Evolutionary conservation across 108 stramenopile genomes (phyloP).

Genomic region (Fistulifera solaris): DNA sequence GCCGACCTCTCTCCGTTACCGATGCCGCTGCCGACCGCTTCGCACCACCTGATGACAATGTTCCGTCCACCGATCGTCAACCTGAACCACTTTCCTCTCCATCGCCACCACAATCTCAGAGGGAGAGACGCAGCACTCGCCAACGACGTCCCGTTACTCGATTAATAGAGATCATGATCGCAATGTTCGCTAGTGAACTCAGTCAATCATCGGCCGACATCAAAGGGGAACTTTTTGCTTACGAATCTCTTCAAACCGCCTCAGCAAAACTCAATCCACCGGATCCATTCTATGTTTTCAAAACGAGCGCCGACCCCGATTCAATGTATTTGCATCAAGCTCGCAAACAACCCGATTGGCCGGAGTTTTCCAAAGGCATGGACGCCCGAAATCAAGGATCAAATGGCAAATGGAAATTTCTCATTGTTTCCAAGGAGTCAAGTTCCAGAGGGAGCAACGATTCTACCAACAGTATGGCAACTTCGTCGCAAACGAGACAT

Average conservation of each 20-base stretch:
- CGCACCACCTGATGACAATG: too few species aligned
- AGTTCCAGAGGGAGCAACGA: slow-evolving; percentile 20
- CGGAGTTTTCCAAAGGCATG: slow-evolving; percentile 19
- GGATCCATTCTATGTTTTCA: slow-evolving; percentile 6
- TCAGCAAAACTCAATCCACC: slow-evolving; percentile 1
- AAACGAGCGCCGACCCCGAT: slow-evolving; percentile 19
- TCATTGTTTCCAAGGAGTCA: slow-evolving; percentile 6
- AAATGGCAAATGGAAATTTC: slow-evolving; percentile 6
- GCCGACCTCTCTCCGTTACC: too few species aligned
- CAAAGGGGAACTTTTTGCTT: slow-evolving; percentile 3
- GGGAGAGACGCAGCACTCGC: too few species aligned
- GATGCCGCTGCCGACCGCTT: too few species aligned
- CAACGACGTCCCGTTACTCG: neutral
- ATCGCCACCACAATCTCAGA: too few species aligned
- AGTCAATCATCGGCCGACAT: neutral
- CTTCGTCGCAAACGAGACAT: slow-evolving; percentile 36
- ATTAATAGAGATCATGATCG: slow-evolving; percentile 6
- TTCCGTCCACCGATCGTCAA: too few species aligned
- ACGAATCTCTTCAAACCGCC: slow-evolving; percentile 7
- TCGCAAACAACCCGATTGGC: slow-evolving; percentile 16
- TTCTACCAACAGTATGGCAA: slow-evolving; percentile 39
- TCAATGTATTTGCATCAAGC: slow-evolving; percentile 31
- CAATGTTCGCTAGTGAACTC: neutral
- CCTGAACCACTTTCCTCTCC: too few species aligned
- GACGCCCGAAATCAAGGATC: slow-evolving; percentile 12